These are phyloP conservation scores for Melaleuca alternifolia DNA, from an alignment of 345 rosid genomes.

Conservation along the genomic window DNA sequence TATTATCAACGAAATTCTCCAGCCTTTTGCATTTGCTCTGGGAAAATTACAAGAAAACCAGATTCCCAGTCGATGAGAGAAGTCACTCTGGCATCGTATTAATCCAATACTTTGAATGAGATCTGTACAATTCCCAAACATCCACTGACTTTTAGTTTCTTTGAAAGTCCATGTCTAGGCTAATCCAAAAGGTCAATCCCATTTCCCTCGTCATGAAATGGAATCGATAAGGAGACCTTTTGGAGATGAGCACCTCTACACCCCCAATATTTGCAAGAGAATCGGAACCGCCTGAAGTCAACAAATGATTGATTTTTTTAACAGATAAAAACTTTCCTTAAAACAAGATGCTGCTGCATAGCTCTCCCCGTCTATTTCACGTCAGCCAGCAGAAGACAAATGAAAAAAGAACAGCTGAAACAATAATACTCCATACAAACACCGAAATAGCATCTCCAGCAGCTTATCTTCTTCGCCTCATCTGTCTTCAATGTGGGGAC, in stretches of 20 bases:
- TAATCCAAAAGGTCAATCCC: too few species aligned
- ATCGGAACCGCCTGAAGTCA: background rate
- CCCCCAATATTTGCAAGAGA: background rate
- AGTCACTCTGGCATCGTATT: too few species aligned
- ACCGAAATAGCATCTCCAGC: background rate
- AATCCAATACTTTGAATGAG: too few species aligned
- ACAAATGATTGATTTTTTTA: background rate
- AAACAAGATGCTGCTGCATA: background rate
- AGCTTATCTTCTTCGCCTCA: conserved; percentile 73
- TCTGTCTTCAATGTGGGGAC: conserved; percentile 62
- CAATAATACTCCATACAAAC: background rate
- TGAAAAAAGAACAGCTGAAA: background rate
- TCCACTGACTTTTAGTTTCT: too few species aligned
- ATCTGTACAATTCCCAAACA: too few species aligned
- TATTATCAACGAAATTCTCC: background rate
- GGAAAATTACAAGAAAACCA: background rate
- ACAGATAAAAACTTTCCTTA: background rate
- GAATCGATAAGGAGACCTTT: too few species aligned
- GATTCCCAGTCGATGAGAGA: too few species aligned
- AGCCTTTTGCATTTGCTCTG: accelerated
- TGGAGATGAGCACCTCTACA: too few species aligned
- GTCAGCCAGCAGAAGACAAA: background rate
- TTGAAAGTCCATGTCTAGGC: too few species aligned
- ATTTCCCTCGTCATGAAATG: too few species aligned
- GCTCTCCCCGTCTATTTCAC: background rate